Evolutionary conservation across 441 rosid species (phyloP).

Genomic region (Mallotus japonicus): DNA sequence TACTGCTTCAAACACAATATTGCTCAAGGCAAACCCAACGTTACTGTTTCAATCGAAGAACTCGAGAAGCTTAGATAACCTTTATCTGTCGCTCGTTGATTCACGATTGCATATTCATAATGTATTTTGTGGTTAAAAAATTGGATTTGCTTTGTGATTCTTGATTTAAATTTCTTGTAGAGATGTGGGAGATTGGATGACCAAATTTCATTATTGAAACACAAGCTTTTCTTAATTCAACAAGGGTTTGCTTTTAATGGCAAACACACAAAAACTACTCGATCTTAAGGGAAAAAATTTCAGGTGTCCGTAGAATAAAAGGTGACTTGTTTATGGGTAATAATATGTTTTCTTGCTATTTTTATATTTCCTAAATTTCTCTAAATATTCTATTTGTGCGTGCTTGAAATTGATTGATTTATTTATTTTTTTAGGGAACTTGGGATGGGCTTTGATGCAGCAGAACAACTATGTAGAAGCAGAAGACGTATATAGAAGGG

Average conservation of each 20-base stretch:
- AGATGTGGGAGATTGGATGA: too few species aligned
- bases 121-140: too few species aligned
- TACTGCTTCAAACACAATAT: too few species aligned
- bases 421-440: constrained; percentile 55
- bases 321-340: constrained; percentile 79
- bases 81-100: too few species aligned
- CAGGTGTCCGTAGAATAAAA: constrained; percentile 95
- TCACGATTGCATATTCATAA: too few species aligned
- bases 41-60: too few species aligned
- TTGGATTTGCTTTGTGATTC: too few species aligned
- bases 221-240: constrained; percentile 69
- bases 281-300: constrained; percentile 92
- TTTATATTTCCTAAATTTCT: too few species aligned
- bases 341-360: not conserved
- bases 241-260: constrained; percentile 95
- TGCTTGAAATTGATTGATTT: not conserved
- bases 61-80: too few species aligned
- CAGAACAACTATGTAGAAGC: constrained; percentile 78
- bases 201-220: constrained; percentile 17
- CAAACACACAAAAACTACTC: constrained; percentile 84
- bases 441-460: constrained; percentile 98
- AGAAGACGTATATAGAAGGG: constrained; percentile 84
- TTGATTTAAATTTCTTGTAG: too few species aligned
- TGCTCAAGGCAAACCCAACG: too few species aligned
- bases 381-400: not conserved